A percentile compares a stretch with the other conserved stretches of the same genome.
These are phyloP conservation scores for Boletus huronensis DNA, from an alignment of 768 basidiomycete genomes.

Conservation along the genomic window DNA sequence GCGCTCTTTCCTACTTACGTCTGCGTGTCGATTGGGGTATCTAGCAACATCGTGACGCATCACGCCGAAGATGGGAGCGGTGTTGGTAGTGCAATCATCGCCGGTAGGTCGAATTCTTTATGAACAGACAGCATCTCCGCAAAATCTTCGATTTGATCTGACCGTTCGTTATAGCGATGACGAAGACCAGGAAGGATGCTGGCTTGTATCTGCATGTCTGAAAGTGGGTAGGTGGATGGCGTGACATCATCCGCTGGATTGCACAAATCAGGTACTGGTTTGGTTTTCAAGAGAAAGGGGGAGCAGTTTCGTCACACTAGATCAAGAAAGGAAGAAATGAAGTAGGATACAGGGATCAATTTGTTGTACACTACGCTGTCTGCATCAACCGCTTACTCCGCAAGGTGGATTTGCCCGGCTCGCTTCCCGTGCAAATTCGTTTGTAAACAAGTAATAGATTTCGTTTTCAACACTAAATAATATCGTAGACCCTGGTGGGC, in stretches of 20 bases:
- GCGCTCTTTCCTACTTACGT: slow-evolving; percentile 27
- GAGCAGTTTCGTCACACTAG: slow-evolving; percentile 3
- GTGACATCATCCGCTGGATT: neutral
- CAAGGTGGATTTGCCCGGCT: neutral
- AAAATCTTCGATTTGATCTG: neutral
- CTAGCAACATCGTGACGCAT: slow-evolving; percentile 43
- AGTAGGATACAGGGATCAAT: neutral
- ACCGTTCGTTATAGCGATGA: slow-evolving; percentile 65
- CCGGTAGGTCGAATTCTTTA: slow-evolving; percentile 44
- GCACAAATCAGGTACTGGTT: neutral
- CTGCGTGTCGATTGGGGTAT: slow-evolving; percentile 62
- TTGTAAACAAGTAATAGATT: neutral
- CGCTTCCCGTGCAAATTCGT: neutral
- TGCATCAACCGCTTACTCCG: neutral
- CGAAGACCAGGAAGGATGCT: slow-evolving; percentile 71
- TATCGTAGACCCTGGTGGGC: neutral
- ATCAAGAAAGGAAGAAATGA: neutral
- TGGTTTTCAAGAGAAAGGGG: neutral
- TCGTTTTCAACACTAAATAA: too few species aligned
- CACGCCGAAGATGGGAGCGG: slow-evolving; percentile 62
- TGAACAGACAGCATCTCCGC: neutral
- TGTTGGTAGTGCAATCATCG: slow-evolving; percentile 96
- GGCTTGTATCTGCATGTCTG: slow-evolving; percentile 54
- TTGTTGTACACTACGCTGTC: slow-evolving; percentile 16
- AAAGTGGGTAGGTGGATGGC: slow-evolving; percentile 3